These are phyloP conservation scores for Paraphysoderma sedebokerense DNA, from an alignment of 371 early-diverging fungal genomes.

Conservation along the genomic window DNA sequence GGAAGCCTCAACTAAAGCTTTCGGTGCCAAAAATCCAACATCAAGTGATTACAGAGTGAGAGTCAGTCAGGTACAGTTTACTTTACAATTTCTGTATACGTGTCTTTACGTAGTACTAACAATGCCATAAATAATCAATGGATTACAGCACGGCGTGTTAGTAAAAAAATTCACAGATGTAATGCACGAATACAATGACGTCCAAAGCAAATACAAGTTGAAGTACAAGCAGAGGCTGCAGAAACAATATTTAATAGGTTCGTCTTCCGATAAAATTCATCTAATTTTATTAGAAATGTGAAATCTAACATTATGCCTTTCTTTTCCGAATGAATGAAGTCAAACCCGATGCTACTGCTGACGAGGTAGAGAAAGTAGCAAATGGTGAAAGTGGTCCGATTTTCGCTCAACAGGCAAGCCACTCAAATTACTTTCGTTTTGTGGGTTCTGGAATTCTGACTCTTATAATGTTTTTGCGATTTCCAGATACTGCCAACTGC, in stretches of 20 bases:
- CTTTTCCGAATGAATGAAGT: constrained; percentile 17
- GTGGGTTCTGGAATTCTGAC: not conserved
- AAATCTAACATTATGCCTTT: not conserved
- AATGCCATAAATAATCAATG: no score
- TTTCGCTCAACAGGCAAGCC: constrained; percentile 33
- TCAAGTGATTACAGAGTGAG: not conserved
- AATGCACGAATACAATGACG: constrained; percentile 60
- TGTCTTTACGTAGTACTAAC: no score
- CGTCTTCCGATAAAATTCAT: not conserved
- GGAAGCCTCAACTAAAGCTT: not conserved
- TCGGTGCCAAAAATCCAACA: not conserved
- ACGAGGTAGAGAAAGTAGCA: constrained; percentile 58
- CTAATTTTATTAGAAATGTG: not conserved
- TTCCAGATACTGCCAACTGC: constrained; percentile 46
- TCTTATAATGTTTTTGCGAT: not conserved
- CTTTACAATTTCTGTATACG: no score
- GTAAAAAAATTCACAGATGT: constrained; percentile 66
- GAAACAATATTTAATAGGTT: constrained; percentile 69
- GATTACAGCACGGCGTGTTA: constrained; percentile 40
- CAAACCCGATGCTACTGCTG: constrained; percentile 63
- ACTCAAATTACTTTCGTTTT: not conserved
- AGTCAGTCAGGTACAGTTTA: not conserved
- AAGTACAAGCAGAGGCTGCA: constrained; percentile 71
- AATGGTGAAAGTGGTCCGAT: constrained; percentile 54
- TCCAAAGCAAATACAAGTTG: constrained; percentile 60